Evolutionary conservation across 352 stramenopile species (phyloP).

Genomic region (Pythium phragmiticola): DNA sequence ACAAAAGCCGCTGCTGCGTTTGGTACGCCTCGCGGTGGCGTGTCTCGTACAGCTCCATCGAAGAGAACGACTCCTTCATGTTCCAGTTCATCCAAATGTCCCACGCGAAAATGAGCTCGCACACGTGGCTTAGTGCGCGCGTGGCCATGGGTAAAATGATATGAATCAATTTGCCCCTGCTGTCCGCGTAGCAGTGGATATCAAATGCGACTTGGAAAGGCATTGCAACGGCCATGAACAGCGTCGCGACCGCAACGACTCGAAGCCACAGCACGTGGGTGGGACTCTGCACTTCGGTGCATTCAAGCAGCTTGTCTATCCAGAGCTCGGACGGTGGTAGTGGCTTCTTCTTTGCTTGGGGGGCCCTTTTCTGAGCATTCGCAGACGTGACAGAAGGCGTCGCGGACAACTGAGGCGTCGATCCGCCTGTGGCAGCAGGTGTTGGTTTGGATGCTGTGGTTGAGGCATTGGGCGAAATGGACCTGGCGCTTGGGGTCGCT

Average conservation of each 20-base stretch:
- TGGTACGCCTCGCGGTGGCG: slow-evolving; percentile 34
- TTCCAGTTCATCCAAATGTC: slow-evolving; percentile 59
- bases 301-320: slow-evolving; percentile 47
- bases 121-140: slow-evolving; percentile 31
- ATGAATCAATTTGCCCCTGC: slow-evolving; percentile 35
- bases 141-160: slow-evolving; percentile 22
- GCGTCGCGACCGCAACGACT: slow-evolving; percentile 41
- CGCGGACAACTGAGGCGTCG: slow-evolving; percentile 13
- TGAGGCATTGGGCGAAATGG: background rate
- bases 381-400: background rate
- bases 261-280: slow-evolving; percentile 58
- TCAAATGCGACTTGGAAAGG: slow-evolving; percentile 60
- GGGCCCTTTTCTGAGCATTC: background rate
- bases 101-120: slow-evolving; percentile 42
- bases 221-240: slow-evolving; percentile 43
- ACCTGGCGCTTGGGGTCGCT: background rate
- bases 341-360: background rate
- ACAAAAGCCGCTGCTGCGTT: slow-evolving; percentile 40
- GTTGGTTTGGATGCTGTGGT: background rate
- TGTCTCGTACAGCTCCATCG: slow-evolving; percentile 61
- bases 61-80: slow-evolving; percentile 30
- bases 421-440: background rate
- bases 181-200: slow-evolving; percentile 29
- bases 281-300: slow-evolving; percentile 53
- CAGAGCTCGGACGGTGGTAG: slow-evolving; percentile 27